Base-by-base conservation (phyloP, 768 basidiomycete species). In the Russula dissimulans region DNA sequence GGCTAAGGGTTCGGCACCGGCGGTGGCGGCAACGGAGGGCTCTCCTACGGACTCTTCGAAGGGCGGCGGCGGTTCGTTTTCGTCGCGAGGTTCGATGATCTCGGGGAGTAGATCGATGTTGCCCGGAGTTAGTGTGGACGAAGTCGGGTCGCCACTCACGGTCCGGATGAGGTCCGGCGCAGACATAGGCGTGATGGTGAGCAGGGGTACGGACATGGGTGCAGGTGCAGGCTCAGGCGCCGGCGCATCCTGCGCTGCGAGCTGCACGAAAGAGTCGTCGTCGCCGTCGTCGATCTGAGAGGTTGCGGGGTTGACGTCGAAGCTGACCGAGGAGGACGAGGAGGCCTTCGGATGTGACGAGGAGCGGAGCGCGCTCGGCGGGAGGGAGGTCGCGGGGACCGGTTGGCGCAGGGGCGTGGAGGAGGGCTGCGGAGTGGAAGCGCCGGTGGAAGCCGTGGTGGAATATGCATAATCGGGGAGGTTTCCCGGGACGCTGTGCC, bases 291-390 rank as follows among this genome's bases (percentile, higher is more conserved):
- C 65, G 10, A 64, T 47, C 15, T 56, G 55, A 4, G 66, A 46
- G 17, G 49, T 41, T 18, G 54, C 59, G 3, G 65, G 61, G n/a
- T 43, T 1, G 41, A 66, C 17, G 42, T 63, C 58, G 43, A 63
- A 42, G 63, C 65, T 46, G 17, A 61, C 65, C 31, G 69, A 67
- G 10, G 70, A 68, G 4, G 55, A 58, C 11, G 67, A 57, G 42
- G 62, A 63, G 18, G 58, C 48, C 4, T 64, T 60, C 5, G 49
- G 31, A 5, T 59, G 42, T 18, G 55, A 38, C 15, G 22, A 47
- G 59, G 64, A 42, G 59, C 64, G 51, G 29, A 53, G 57, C 1
- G 57, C 54, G 48, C 59, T 61, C 11, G 56, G 59, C 3, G 62
- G 65, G 29, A 66, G 48, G 31, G 63, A 61, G 5, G 59, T 50